These are phyloP conservation scores for Tetrapisispora arboricola DNA, from an alignment of 805 yeast species.

Conservation along the genomic window DNA sequence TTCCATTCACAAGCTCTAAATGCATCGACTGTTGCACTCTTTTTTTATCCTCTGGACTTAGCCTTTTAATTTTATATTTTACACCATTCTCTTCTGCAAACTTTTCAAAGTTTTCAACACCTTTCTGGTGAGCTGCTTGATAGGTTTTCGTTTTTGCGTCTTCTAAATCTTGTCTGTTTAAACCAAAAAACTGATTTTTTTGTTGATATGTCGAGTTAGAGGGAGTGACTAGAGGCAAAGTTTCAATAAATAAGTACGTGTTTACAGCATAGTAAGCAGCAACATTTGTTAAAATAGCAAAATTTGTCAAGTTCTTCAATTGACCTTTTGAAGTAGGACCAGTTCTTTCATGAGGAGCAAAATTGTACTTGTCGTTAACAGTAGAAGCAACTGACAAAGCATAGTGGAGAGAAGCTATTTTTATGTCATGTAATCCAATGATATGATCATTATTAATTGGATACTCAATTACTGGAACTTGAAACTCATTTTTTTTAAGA, in stretches of 20 bases:
- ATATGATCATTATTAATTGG: slow-evolving; percentile 2
- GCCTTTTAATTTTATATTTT: not conserved
- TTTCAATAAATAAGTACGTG: slow-evolving; percentile 1
- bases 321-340: not conserved
- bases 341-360: not conserved
- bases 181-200: slow-evolving; percentile 1
- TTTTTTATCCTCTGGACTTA: not conserved
- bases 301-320: not conserved
- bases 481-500: not conserved
- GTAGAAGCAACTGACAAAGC: not conserved
- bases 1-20: not conserved
- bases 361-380: not conserved
- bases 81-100: not conserved
- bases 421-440: not conserved
- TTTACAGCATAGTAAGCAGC: not conserved
- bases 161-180: not conserved
- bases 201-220: not conserved
- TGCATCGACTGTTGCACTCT: not conserved
- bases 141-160: not conserved
- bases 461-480: not conserved
- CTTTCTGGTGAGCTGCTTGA: slow-evolving; percentile 1
- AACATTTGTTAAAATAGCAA: slow-evolving; percentile 2
- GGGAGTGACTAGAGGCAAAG: not conserved
- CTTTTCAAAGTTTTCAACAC: not conserved
- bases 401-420: slow-evolving; percentile 1